phyloP scores from a whole-genome alignment of 1,139 yeast species.

The Zygoascus hellenicus region DNA sequence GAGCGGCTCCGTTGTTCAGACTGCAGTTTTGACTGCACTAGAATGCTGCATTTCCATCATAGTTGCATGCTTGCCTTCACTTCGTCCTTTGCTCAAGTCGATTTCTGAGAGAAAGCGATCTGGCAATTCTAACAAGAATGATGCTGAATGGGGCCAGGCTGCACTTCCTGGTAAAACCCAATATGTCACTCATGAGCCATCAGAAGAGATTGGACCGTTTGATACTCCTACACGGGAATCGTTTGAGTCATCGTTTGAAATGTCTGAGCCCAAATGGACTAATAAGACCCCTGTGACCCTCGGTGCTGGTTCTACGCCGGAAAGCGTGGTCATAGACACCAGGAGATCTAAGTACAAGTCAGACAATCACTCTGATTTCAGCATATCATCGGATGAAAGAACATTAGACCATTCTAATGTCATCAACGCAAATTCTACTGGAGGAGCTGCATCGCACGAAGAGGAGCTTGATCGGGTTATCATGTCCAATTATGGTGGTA shows the following conservation, averaged over 20 bases:
- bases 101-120: conserved; percentile 3
- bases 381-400: background rate
- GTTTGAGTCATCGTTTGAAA: background rate
- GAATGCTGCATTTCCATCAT: conserved; percentile 30
- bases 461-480: background rate
- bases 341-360: background rate
- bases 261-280: background rate
- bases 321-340: background rate
- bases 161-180: background rate
- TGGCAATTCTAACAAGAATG: background rate
- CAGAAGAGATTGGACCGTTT: background rate
- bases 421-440: background rate
- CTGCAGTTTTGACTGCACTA: conserved; percentile 29
- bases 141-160: conserved; percentile 3
- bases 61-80: conserved; percentile 29
- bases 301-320: too few species aligned
- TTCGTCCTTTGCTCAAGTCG: conserved; percentile 24
- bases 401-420: background rate
- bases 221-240: background rate
- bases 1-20: conserved; percentile 22
- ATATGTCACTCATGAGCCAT: background rate
- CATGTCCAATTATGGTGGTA: background rate
- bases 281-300: background rate
- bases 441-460: background rate
- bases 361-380: background rate